Conservation (phyloP, 306 rosid species). For the Nissolia schottii region DNA sequence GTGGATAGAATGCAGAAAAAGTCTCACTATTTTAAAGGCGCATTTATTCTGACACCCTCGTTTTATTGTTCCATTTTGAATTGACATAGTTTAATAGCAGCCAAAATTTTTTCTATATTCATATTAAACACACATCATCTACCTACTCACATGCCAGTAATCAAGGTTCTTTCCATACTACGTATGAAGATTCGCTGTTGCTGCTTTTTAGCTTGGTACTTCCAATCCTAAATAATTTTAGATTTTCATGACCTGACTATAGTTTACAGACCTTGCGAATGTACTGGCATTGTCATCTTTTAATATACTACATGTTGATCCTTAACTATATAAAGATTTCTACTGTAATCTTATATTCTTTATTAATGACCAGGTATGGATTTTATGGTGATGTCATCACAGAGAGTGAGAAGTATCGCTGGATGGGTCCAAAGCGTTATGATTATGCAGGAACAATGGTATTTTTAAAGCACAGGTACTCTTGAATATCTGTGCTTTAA, state of each 20-base stretch:
- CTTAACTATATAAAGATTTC: conserved; percentile 3
- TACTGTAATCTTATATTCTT: conserved; percentile 27
- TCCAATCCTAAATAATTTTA: neutral
- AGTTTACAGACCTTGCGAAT: conserved; percentile 1
- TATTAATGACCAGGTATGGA: conserved; percentile 63
- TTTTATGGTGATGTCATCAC: conserved; percentile 96
- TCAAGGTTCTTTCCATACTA: neutral
- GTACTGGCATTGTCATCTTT: neutral
- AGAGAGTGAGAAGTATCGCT: conserved; percentile 90
- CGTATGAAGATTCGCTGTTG: neutral
- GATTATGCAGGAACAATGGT: conserved; percentile 93
- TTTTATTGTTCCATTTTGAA: neutral
- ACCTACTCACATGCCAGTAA: neutral
- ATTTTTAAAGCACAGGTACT: conserved; percentile 77
- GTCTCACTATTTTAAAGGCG: neutral
- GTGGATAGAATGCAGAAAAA: neutral
- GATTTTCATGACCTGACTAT: neutral
- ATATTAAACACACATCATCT: neutral
- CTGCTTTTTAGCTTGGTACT: neutral
- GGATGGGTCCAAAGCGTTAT: conserved; percentile 98
- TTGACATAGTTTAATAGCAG: neutral
- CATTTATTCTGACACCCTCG: neutral
- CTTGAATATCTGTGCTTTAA: neutral
- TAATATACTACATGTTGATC: conserved; percentile 8
- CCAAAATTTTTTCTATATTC: neutral